Conservation (phyloP, 805 yeast species). For the Kodamaea kaohsiungensis region DNA sequence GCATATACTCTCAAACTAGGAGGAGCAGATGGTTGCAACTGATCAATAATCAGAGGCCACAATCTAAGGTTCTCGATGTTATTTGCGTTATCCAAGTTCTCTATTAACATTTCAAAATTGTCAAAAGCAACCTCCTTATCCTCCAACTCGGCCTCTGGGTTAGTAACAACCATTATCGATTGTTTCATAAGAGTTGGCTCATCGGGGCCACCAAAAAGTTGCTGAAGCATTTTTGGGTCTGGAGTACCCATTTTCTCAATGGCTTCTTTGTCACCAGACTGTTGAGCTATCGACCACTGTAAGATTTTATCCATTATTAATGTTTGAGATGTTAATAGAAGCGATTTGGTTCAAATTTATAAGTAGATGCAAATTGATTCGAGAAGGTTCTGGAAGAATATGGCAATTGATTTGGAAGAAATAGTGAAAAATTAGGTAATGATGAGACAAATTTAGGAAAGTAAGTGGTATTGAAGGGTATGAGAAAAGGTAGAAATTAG, state of each 20-base stretch:
- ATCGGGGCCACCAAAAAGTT: slow-evolving; percentile 79
- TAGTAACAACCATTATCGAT: slow-evolving; percentile 58
- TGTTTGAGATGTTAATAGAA: not conserved
- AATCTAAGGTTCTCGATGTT: slow-evolving; percentile 79
- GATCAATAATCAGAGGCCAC: slow-evolving; percentile 71
- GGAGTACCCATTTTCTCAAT: slow-evolving; percentile 63
- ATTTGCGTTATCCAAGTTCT: slow-evolving; percentile 92
- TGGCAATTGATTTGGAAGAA: not conserved
- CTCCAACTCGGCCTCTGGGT: slow-evolving; percentile 61
- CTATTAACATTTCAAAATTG: slow-evolving; percentile 90
- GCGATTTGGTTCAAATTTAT: not conserved
- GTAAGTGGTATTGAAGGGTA: no score
- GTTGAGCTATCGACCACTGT: slow-evolving; percentile 87
- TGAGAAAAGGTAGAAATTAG: no score
- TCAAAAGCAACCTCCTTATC: slow-evolving; percentile 77
- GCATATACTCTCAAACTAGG: slow-evolving; percentile 54
- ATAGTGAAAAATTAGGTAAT: no score
- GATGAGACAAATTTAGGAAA: no score
- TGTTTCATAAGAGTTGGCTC: slow-evolving; percentile 88
- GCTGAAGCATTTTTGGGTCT: slow-evolving; percentile 76
- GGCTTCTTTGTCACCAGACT: slow-evolving; percentile 72
- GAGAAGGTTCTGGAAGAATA: not conserved
- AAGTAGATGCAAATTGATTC: not conserved
- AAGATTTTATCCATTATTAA: slow-evolving; percentile 78
- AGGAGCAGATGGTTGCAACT: slow-evolving; percentile 42